Conservation (phyloP, 352 stramenopile species). For the Phytopythium montanum region DNA sequence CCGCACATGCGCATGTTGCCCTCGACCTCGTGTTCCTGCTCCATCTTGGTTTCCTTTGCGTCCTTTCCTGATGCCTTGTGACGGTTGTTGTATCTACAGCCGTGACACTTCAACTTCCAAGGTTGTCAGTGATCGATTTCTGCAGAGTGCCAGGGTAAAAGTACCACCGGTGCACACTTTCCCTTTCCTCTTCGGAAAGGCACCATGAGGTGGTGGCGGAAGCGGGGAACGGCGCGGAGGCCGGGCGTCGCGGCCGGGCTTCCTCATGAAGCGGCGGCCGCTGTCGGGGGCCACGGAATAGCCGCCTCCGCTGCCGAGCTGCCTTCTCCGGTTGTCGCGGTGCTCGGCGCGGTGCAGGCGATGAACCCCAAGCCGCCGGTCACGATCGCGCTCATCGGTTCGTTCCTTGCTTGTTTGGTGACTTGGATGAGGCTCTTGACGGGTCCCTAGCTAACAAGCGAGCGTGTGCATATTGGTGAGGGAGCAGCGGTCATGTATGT, state of each 20-base stretch:
- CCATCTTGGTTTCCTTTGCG: conserved; percentile 9
- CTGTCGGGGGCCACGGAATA: neutral
- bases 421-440: neutral
- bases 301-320: conserved; percentile 1
- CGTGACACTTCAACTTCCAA: conserved; percentile 5
- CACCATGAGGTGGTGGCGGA: conserved; percentile 4
- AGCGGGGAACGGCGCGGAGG: neutral
- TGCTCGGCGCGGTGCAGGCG: conserved; percentile 39
- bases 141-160: neutral
- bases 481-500: conserved; percentile 44
- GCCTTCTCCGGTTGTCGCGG: conserved; percentile 21
- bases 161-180: neutral
- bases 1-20: conserved; percentile 65
- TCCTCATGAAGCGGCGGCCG: neutral
- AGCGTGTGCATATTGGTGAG: neutral
- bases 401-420: neutral
- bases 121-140: neutral
- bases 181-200: neutral
- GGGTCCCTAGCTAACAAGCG: neutral
- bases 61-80: neutral
- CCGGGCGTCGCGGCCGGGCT: neutral
- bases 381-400: conserved; percentile 43
- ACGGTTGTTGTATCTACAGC: neutral
- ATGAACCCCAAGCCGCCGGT: conserved; percentile 61
- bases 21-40: conserved; percentile 16